These are phyloP conservation scores for Cytospora piceae DNA, from an alignment of 2,329 filamentous ascomycete species.

Conservation along the genomic window DNA sequence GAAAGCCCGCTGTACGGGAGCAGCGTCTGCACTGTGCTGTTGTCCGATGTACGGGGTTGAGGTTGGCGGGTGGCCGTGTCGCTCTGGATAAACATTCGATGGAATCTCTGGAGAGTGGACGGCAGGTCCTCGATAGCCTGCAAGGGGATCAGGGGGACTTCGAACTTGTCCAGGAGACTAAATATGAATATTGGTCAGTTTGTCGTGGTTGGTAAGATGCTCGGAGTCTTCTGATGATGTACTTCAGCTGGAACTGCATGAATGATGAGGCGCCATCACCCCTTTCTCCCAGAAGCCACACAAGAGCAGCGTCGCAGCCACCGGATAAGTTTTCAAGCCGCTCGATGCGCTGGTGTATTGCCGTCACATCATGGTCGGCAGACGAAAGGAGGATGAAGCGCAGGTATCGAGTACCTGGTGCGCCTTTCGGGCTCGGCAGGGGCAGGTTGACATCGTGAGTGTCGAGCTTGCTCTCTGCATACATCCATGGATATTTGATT, in stretches of 20 bases:
- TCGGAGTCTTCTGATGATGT: slow-evolving; percentile 28
- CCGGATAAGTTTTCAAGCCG: slow-evolving; percentile 47
- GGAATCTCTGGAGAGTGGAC: slow-evolving; percentile 44
- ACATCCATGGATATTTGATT: neutral
- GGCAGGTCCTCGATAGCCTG: slow-evolving; percentile 42
- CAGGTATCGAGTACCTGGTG: slow-evolving; percentile 35
- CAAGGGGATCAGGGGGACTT: slow-evolving; percentile 50
- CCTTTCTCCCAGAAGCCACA: slow-evolving; percentile 48
- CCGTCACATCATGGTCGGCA: slow-evolving; percentile 40
- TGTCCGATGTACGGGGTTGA: neutral
- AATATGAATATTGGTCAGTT: neutral
- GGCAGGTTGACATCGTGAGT: slow-evolving; percentile 52
- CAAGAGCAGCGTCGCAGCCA: slow-evolving; percentile 44
- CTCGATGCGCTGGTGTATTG: slow-evolving; percentile 41
- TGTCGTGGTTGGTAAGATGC: neutral
- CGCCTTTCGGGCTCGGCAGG: slow-evolving; percentile 31
- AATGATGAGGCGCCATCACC: slow-evolving; percentile 41
- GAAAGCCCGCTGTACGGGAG: slow-evolving; percentile 41
- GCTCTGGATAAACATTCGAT: slow-evolving; percentile 38
- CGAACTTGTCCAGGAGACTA: slow-evolving; percentile 42
- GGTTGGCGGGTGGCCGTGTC: slow-evolving; percentile 33
- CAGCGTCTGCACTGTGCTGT: slow-evolving; percentile 33
- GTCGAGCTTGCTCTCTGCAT: slow-evolving; percentile 46
- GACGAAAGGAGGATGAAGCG: slow-evolving; percentile 48
- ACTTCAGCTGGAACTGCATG: slow-evolving; percentile 51